Percentiles rank a stretch among this genome's conserved stretches.
Conservation (phyloP, 2,329 filamentous ascomycete species). For the Mycogone perniciosa region DNA sequence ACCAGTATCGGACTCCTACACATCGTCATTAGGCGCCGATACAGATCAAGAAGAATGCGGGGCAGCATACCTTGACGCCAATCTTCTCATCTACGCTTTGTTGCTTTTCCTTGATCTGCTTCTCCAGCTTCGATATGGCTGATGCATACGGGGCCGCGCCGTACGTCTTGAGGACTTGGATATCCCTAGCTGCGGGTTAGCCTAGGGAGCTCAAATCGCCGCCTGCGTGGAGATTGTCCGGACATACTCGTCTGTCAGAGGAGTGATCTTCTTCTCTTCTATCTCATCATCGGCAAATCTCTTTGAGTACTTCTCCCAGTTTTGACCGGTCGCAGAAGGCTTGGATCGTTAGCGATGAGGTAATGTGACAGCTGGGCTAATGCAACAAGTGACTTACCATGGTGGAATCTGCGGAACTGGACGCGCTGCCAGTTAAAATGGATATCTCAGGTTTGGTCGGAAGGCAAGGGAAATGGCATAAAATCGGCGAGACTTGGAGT, state of each 20-base stretch:
- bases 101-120: conserved; percentile 99
- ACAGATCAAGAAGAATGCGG: background rate
- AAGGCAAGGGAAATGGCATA: background rate
- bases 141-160: conserved; percentile 93
- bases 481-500: background rate
- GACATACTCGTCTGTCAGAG: conserved; percentile 87
- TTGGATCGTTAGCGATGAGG: conserved; percentile 37
- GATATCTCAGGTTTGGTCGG: background rate
- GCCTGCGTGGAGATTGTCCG: background rate
- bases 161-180: conserved; percentile 98
- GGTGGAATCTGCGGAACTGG: conserved; percentile 28
- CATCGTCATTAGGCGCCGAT: conserved; percentile 17
- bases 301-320: conserved; percentile 99
- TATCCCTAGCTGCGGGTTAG: conserved; percentile 62
- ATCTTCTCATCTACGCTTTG: conserved; percentile 99
- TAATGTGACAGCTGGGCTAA: conserved; percentile 1
- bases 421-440: conserved; percentile 13
- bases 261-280: conserved; percentile 99
- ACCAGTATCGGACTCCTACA: conserved; percentile 92
- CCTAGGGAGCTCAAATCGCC: conserved; percentile 7
- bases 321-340: conserved; percentile 89
- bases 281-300: conserved; percentile 93
- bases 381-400: conserved; percentile 32
- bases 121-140: conserved; percentile 93
- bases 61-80: conserved; percentile 59